Evolutionary conservation across 1,284 basidiomycete species (phyloP).

Genomic region (Ceratobasidium sp.): DNA sequence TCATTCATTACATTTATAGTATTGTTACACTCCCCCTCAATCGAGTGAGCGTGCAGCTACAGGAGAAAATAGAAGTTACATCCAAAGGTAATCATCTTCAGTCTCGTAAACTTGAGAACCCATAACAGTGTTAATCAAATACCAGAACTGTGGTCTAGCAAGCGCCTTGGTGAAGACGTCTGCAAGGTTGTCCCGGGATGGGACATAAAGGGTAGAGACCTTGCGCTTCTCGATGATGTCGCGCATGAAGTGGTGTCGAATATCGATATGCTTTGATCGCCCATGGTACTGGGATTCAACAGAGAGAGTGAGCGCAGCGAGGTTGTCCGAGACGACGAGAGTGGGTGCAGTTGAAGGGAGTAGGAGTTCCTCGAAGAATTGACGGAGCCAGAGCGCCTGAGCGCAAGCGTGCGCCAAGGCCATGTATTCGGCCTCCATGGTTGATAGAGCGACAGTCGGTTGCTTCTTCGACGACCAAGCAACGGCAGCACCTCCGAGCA

Average conservation of each 20-base stretch:
- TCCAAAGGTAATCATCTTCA: too few relatives aligned
- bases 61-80: too few relatives aligned
- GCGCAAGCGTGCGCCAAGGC: conserved; percentile 31
- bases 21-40: too few relatives aligned
- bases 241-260: conserved; percentile 57
- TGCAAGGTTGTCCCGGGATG: conserved; percentile 40
- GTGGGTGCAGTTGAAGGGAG: conserved; percentile 46
- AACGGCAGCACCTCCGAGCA: conserved; percentile 52
- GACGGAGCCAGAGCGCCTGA: conserved; percentile 47
- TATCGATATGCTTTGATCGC: conserved; percentile 59
- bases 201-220: conserved; percentile 49
- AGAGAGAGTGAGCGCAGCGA: conserved; percentile 54
- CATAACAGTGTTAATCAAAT: conserved; percentile 45
- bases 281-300: conserved; percentile 53
- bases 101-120: background rate
- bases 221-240: conserved; percentile 52
- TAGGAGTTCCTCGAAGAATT: conserved; percentile 50
- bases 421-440: conserved; percentile 42
- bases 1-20: too few relatives aligned
- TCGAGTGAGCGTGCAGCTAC: too few relatives aligned
- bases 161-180: conserved; percentile 46
- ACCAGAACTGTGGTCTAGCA: conserved; percentile 37
- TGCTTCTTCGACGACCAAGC: conserved; percentile 49
- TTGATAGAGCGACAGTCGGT: conserved; percentile 28
- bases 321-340: conserved; percentile 56